These are phyloP conservation scores for Zygosaccharomyces kombuchaensis DNA, from an alignment of 805 yeast species.

Conservation along the genomic window DNA sequence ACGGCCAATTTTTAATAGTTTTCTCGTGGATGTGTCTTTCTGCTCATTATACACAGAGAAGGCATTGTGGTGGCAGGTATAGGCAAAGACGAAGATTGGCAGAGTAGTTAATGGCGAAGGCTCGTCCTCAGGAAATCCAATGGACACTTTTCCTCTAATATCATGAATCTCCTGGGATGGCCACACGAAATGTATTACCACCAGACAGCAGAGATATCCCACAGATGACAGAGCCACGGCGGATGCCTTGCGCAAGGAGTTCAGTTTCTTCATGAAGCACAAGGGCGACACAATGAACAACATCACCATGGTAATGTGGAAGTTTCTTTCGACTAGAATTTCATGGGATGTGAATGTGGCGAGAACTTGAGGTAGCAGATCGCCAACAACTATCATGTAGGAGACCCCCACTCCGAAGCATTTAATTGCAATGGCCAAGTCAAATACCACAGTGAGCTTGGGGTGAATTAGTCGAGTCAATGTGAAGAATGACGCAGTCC, in stretches of 20 bases:
- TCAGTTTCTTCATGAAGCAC: slow-evolving; percentile 69
- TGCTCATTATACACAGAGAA: slow-evolving; percentile 84
- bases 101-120: slow-evolving; percentile 60
- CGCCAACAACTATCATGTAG: slow-evolving; percentile 66
- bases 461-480: slow-evolving; percentile 59
- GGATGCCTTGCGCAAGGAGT: slow-evolving; percentile 82
- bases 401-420: slow-evolving; percentile 70
- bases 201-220: slow-evolving; percentile 67
- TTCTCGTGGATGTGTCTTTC: slow-evolving; percentile 45
- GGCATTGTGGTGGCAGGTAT: slow-evolving; percentile 95
- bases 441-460: slow-evolving; percentile 55
- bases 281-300: slow-evolving; percentile 43
- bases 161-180: slow-evolving; percentile 27
- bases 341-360: slow-evolving; percentile 31
- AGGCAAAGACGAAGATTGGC: slow-evolving; percentile 92
- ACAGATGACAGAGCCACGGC: slow-evolving; percentile 78
- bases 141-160: slow-evolving; percentile 46
- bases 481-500: slow-evolving; percentile 61
- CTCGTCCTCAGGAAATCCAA: slow-evolving; percentile 44
- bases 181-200: slow-evolving; percentile 59
- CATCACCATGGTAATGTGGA: slow-evolving; percentile 64
- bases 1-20: slow-evolving; percentile 45
- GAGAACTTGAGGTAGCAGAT: slow-evolving; percentile 57
- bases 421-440: slow-evolving; percentile 63
- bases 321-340: slow-evolving; percentile 41